These are phyloP conservation scores for Sugiyamaella chiloensis DNA, from an alignment of 805 yeast genomes.

Conservation along the genomic window DNA sequence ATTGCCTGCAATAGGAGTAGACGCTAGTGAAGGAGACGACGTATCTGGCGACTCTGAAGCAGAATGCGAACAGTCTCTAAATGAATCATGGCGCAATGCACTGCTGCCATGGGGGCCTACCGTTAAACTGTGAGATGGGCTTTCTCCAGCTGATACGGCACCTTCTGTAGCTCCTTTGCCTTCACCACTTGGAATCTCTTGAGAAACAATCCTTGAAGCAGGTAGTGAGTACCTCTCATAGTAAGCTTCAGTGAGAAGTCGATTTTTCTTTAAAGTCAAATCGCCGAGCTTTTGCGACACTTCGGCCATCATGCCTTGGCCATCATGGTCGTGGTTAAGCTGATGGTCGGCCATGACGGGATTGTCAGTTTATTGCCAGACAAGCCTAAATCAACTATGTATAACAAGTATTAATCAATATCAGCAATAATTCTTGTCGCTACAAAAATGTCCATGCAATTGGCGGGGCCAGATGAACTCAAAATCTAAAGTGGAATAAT, in stretches of 20 bases:
- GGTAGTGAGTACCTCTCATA: conserved; percentile 34
- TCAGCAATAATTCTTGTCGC: too few relatives aligned
- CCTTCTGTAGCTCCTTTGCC: background rate
- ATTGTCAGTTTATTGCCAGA: too few relatives aligned
- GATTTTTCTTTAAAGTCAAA: conserved; percentile 25
- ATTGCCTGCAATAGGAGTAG: background rate
- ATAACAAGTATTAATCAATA: too few relatives aligned
- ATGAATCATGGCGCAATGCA: background rate
- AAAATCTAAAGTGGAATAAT: too few relatives aligned
- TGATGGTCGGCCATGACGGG: too few relatives aligned
- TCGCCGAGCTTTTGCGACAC: conserved; percentile 24
- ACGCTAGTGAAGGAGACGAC: conserved; percentile 2
- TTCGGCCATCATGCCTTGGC: conserved; percentile 10
- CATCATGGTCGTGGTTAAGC: too few relatives aligned
- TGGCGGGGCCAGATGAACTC: too few relatives aligned
- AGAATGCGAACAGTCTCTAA: background rate
- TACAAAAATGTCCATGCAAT: too few relatives aligned
- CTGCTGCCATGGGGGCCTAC: conserved; percentile 1
- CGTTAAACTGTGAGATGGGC: background rate
- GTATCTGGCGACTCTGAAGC: background rate
- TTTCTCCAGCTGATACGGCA: background rate
- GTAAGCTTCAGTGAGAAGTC: conserved; percentile 28
- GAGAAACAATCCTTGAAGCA: conserved; percentile 25
- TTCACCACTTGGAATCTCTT: too few relatives aligned
- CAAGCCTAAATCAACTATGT: too few relatives aligned